A percentile compares a stretch with the other conserved stretches of the same genome.
phyloP scores from a whole-genome alignment of 108 stramenopile genomes.

The Nitzschia sp. region DNA sequence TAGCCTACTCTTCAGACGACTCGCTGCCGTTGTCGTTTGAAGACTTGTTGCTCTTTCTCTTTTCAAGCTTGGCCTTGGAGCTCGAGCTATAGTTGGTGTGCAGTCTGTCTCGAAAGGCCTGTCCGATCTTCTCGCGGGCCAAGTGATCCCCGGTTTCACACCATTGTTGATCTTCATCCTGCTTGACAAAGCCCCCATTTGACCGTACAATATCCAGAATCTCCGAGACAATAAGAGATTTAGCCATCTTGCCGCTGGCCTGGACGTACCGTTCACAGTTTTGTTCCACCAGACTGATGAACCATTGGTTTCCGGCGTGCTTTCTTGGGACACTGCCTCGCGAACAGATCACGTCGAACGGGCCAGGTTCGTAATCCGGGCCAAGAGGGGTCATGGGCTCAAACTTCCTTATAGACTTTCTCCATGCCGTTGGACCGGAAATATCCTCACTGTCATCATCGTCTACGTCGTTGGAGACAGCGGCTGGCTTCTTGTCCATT shows the following conservation, averaged over 20 bases:
- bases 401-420: background rate
- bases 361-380: slow-evolving; percentile 11
- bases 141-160: slow-evolving; percentile 39
- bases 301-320: slow-evolving; percentile 27
- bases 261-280: slow-evolving; percentile 14
- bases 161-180: slow-evolving; percentile 24
- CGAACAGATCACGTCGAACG: slow-evolving; percentile 36
- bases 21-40: background rate
- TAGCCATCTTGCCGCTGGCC: slow-evolving; percentile 32
- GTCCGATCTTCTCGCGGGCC: slow-evolving; percentile 49
- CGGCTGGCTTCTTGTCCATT: background rate
- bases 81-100: slow-evolving; percentile 39
- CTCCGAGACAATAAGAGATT: slow-evolving; percentile 32
- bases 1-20: no score
- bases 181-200: slow-evolving; percentile 42
- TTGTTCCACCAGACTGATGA: slow-evolving; percentile 9
- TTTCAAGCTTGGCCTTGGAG: slow-evolving; percentile 40
- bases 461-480: background rate
- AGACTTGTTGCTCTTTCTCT: slow-evolving; percentile 17
- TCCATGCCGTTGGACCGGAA: no score
- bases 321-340: slow-evolving; percentile 21
- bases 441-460: background rate
- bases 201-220: slow-evolving; percentile 33
- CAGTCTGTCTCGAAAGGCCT: slow-evolving; percentile 45
- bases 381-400: slow-evolving; percentile 22